These are phyloP conservation scores for Trichophyton benhamiae DNA, from an alignment of 2,329 filamentous ascomycete species.

Conservation along the genomic window DNA sequence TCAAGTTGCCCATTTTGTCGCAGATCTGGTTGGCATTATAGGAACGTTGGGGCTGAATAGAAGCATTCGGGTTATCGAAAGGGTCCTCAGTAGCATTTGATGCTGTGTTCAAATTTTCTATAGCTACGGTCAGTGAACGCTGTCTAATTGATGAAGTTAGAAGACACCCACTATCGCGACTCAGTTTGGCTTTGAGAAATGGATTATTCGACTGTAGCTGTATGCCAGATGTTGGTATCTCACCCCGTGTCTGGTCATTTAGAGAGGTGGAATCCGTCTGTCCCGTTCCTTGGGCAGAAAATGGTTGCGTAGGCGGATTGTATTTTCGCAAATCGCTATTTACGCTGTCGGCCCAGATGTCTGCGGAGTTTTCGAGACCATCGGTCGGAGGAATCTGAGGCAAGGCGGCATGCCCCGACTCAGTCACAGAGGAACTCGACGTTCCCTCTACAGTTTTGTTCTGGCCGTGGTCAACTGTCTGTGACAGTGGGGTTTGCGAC, in stretches of 20 bases:
- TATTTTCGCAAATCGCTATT: neutral
- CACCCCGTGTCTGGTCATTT: neutral
- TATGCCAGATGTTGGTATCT: neutral
- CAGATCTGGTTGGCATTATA: neutral
- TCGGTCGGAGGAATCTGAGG: neutral
- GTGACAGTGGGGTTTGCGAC: neutral
- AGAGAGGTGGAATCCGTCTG: neutral
- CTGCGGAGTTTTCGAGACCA: neutral
- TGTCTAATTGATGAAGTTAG: neutral
- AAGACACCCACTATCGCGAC: neutral
- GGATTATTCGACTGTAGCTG: constrained; percentile 30
- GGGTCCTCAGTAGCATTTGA: neutral
- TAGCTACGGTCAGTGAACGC: neutral
- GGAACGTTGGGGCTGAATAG: neutral
- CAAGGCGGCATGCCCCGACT: neutral
- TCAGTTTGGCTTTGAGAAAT: constrained; percentile 23
- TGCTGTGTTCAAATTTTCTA: neutral
- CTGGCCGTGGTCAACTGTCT: neutral
- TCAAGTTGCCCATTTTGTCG: neutral
- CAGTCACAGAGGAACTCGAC: neutral
- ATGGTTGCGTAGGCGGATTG: neutral
- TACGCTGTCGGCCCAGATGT: neutral
- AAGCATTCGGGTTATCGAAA: neutral
- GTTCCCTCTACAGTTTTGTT: neutral
- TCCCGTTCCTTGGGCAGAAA: neutral